These are phyloP conservation scores for Aquilaria malaccensis DNA, from an alignment of 345 rosid species.

Conservation along the genomic window DNA sequence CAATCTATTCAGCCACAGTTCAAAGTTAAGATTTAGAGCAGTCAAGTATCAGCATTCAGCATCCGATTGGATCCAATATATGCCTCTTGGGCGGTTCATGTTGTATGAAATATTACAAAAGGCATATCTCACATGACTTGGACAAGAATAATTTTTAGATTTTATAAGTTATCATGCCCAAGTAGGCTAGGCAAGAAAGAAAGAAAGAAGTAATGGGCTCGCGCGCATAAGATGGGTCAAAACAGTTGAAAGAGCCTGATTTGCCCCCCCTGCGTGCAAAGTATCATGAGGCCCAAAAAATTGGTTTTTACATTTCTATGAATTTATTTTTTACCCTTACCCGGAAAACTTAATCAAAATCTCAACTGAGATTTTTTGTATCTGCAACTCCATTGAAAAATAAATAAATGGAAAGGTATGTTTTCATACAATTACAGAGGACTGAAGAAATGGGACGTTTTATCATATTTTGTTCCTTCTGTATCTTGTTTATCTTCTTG, in stretches of 20 bases:
- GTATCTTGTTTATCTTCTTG: slow-evolving; percentile 3
- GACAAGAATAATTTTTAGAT: too few species aligned
- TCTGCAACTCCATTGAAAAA: background rate
- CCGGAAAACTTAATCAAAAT: background rate
- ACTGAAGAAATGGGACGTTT: slow-evolving; percentile 7
- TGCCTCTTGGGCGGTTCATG: too few species aligned
- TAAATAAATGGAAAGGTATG: background rate
- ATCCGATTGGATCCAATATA: too few species aligned
- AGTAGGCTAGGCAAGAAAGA: too few species aligned
- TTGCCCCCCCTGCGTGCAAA: too few species aligned
- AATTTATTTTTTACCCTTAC: background rate
- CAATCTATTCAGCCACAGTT: too few species aligned
- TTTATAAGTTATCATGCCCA: too few species aligned
- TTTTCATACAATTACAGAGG: background rate
- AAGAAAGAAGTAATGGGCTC: too few species aligned
- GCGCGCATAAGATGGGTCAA: too few species aligned
- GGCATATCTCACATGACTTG: too few species aligned
- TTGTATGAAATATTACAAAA: too few species aligned
- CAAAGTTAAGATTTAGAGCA: background rate
- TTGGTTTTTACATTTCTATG: background rate
- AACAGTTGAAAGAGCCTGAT: too few species aligned
- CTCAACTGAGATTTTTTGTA: slow-evolving; percentile 5
- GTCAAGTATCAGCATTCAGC: background rate
- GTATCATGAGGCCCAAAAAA: background rate
- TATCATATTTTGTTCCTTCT: background rate